Evolutionary conservation across 2,329 filamentous ascomycete species (phyloP).

Genomic region (Fonsecaea nubica): DNA sequence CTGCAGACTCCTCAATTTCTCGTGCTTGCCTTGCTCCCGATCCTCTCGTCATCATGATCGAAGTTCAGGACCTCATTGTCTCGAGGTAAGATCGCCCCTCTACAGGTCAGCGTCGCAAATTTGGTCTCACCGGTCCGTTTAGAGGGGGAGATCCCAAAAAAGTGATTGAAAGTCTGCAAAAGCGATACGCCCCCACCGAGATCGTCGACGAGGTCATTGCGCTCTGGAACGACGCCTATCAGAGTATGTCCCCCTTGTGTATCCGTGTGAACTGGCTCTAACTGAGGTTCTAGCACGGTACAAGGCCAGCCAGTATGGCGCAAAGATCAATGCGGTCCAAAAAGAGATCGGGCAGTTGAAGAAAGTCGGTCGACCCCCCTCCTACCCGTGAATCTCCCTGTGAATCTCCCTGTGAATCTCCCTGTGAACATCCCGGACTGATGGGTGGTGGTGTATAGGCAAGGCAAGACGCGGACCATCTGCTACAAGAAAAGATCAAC

Average conservation of each 20-base stretch:
- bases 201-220: slow-evolving; percentile 86
- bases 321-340: slow-evolving; percentile 84
- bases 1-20: background rate
- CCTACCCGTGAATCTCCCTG: background rate
- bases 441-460: slow-evolving; percentile 54
- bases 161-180: slow-evolving; percentile 89
- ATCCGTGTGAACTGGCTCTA: slow-evolving; percentile 17
- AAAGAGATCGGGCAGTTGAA: slow-evolving; percentile 92
- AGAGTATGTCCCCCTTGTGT: slow-evolving; percentile 15
- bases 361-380: slow-evolving; percentile 63
- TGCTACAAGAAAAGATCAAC: slow-evolving; percentile 77
- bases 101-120: slow-evolving; percentile 2
- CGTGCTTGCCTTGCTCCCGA: background rate
- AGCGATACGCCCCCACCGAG: slow-evolving; percentile 78
- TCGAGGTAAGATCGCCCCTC: slow-evolving; percentile 58
- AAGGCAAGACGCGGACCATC: slow-evolving; percentile 83
- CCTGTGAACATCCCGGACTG: slow-evolving; percentile 3
- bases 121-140: slow-evolving; percentile 15
- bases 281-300: slow-evolving; percentile 65
- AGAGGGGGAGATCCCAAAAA: slow-evolving; percentile 86
- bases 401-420: background rate
- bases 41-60: slow-evolving; percentile 63
- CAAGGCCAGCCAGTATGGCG: slow-evolving; percentile 77
- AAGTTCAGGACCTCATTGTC: slow-evolving; percentile 77
- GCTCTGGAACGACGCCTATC: slow-evolving; percentile 39